Evolutionary conservation across 2,329 filamentous ascomycete genomes (phyloP), one percentile per base, ranked within the genome.

Genomic region (Penicillium sp.): DNA sequence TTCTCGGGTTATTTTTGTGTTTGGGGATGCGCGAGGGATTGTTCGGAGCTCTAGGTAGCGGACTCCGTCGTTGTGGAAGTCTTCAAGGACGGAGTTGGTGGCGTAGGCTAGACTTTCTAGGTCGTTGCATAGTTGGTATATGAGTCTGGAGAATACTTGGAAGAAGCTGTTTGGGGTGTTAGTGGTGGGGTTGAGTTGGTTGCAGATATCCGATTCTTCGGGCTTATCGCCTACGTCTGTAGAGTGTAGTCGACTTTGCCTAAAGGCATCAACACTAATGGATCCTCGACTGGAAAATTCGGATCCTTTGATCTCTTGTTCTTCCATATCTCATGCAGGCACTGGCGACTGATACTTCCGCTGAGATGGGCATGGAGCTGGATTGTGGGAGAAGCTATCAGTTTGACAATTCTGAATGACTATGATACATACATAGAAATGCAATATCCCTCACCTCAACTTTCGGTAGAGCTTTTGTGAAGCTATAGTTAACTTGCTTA

Each of bases 361-460:
- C 85, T 89, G 43, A 94, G 80, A 73, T 94, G 89, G 58, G 90
- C 89, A 66, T 94, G 90, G 51, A 93, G 82, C 87, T 92, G 45
- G 25, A n/a, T n/a, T 53, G 33, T 29, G 25, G 25, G n/a, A 41
- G 37, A 41, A 37, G 12, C 2, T n/a, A 49, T 59, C 15, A 63
- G 47, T 14, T 53, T 45, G 25, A 20, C 12, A 12, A 15, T 25
- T n/a, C 29, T 27, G 2, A 6, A 11, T 18, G 22, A 9, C 8
- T 15, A 22, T 14, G 15, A n/a, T 18, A 29, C 18, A n/a, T 18
- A 29, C 18, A 18, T 27, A 4, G 2, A 27, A 15, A 20, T 18
- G 18, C 31, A 5, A 35, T 12, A 31, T 18, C 49, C 22, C 58
- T 12, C 64, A 74, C 72, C 66, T 75, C 73, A 35, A 74, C 64